Base-by-base conservation (phyloP, 352 stramenopile species). In the Pythium plurisporium region DNA sequence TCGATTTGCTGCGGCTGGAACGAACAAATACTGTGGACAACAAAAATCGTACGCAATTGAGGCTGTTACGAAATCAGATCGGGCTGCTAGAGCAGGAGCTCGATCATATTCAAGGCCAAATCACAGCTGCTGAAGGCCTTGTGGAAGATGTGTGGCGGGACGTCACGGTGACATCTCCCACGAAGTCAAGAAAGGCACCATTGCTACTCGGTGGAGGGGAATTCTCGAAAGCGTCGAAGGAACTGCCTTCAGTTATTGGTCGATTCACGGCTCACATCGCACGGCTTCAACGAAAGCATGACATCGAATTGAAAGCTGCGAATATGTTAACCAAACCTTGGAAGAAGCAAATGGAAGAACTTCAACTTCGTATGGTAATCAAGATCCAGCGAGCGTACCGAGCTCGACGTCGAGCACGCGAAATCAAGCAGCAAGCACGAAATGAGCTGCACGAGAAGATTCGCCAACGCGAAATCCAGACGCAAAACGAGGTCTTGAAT, bases 361-460 rank as follows among this genome's bases (percentile, higher is more conserved):
- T 90, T 8, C 53, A 80, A 37, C 36, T 86, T 2, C 79, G 74
- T 9, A 89, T 89, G 78, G 66, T 82, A 1, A 73, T 90, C 17
- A 76, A 73, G 12, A 86, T 94, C 42, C 83, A 94, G 66, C 77
- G 77, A 5, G 71, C 77, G 1, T 91, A 87, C 59, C 72, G 83
- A 33, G 64, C 72, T 20, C 69, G 81, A 29, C 67, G 63, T 17
- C 51, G 65, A 36, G 55, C 73, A 1, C 63, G 63, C 10, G 56
- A 79, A 20, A 73, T 69, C 0, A 83, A 88, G 45, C 44, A 73
- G 4, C 57, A 83, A 14, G 79, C 81, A 22, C 59, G 62, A 26
- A 70, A 76, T 3, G 70, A 85, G 57, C 61, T 89, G 5, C 67
- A 74, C 11, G 58, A 81, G 7, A 62, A 83, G 42, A 72, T 88